Evolutionary conservation across 441 rosid species (phyloP).

Genomic region (Iberis amara): DNA sequence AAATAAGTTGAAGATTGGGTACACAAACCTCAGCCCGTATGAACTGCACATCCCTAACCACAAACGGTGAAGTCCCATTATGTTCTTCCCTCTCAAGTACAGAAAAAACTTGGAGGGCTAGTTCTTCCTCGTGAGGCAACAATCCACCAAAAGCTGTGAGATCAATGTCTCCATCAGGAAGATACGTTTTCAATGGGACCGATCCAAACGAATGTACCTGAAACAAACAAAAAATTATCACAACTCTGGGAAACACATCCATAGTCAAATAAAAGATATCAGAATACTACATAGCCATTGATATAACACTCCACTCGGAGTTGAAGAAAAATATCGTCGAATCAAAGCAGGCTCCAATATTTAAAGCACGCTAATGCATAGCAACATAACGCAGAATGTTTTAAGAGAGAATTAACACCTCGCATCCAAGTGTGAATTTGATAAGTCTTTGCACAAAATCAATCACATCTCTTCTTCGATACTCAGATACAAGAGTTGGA

Average conservation of each 20-base stretch:
- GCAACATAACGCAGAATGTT: neutral
- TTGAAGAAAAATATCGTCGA: neutral
- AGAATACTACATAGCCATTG: too few relatives aligned
- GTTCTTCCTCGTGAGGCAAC: slow-evolving; percentile 48
- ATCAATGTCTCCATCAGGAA: slow-evolving; percentile 96
- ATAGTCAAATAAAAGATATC: neutral
- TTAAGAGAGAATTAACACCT: slow-evolving; percentile 32
- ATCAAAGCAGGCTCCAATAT: slow-evolving; percentile 3
- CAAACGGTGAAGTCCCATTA: slow-evolving; percentile 45
- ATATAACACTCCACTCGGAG: too few relatives aligned
- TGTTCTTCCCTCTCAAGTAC: slow-evolving; percentile 74
- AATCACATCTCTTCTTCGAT: slow-evolving; percentile 66
- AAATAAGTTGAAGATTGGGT: slow-evolving; percentile 6
- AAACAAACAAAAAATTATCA: neutral
- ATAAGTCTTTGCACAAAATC: slow-evolving; percentile 64
- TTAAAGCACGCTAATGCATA: neutral
- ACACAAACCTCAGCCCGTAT: slow-evolving; percentile 80
- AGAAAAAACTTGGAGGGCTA: slow-evolving; percentile 55
- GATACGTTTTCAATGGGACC: slow-evolving; percentile 89
- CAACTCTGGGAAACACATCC: slow-evolving; percentile 5
- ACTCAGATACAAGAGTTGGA: slow-evolving; percentile 63
- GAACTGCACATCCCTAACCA: slow-evolving; percentile 77
- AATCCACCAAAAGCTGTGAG: slow-evolving; percentile 68
- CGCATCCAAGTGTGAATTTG: slow-evolving; percentile 45
- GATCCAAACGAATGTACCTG: slow-evolving; percentile 88